A percentile compares a stretch with the other conserved stretches of the same genome.
These are phyloP conservation scores for Claviceps fusiformis DNA, from an alignment of 2,329 filamentous ascomycete genomes.

Conservation along the genomic window DNA sequence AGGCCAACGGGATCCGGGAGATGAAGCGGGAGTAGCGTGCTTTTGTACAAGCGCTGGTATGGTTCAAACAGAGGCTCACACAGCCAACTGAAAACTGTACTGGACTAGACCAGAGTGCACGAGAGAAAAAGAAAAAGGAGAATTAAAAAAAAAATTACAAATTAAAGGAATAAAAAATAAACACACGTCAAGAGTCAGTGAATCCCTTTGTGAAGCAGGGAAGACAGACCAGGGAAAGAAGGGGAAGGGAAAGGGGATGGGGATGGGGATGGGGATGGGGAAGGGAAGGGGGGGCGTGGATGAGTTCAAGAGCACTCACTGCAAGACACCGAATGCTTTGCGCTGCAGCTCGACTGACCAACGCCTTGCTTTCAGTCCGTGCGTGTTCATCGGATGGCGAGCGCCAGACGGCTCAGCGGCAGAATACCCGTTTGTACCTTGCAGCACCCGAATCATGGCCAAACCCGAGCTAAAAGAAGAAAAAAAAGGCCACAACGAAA, in stretches of 20 bases:
- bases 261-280: too few relatives aligned
- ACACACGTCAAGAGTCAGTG: constrained; percentile 5
- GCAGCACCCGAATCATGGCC: neutral
- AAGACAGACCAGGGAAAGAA: constrained; percentile 2
- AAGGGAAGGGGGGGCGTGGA: neutral
- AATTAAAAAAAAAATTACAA: too few relatives aligned
- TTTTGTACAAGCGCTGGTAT: constrained; percentile 8
- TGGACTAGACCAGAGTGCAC: neutral
- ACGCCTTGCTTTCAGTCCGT: constrained; percentile 1
- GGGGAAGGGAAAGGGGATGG: neutral
- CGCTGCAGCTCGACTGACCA: constrained; percentile 1
- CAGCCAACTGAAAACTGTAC: constrained; percentile 1
- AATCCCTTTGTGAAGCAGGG: constrained; percentile 3
- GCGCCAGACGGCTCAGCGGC: neutral
- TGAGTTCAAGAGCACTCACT: neutral
- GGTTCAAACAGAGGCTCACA: neutral
- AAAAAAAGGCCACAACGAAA: constrained; percentile 3
- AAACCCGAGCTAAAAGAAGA: constrained; percentile 1
- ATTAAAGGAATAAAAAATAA: too few relatives aligned
- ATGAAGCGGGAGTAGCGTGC: constrained; percentile 9
- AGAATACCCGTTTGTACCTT: constrained; percentile 1
- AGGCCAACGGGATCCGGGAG: neutral
- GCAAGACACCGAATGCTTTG: neutral
- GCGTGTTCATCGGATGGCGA: neutral
- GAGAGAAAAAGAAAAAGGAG: neutral